These are phyloP conservation scores for Puccinia polysora DNA, from an alignment of 1,284 basidiomycete species.

Conservation along the genomic window DNA sequence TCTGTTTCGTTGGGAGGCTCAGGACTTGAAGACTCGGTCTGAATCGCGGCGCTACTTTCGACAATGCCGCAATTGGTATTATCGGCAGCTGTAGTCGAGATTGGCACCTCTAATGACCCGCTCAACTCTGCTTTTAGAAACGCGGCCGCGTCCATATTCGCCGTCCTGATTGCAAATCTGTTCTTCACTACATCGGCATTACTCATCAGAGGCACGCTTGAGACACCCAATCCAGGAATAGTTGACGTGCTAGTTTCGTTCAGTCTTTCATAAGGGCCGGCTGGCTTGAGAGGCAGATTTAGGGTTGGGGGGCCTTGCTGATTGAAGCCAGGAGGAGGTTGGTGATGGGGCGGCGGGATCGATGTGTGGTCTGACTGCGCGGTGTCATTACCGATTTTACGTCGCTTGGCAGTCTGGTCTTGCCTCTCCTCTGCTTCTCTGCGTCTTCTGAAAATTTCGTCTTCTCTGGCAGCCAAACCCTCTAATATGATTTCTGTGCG, in stretches of 20 bases:
- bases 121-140: constrained; percentile 84
- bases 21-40: constrained; percentile 29
- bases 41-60: not conserved
- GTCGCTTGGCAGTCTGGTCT: constrained; percentile 26
- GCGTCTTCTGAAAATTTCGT: constrained; percentile 87
- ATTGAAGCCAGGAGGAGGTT: constrained; percentile 7
- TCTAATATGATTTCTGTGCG: constrained; percentile 91
- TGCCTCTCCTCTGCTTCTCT: constrained; percentile 69
- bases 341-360: not conserved
- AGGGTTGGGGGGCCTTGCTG: not conserved
- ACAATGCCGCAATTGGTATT: constrained; percentile 36
- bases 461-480: constrained; percentile 83
- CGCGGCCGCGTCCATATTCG: constrained; percentile 92
- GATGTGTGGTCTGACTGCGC: not conserved
- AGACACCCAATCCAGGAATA: constrained; percentile 20
- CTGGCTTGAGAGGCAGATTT: constrained; percentile 27
- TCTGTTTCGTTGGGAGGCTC: too few relatives aligned
- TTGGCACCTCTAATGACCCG: constrained; percentile 55
- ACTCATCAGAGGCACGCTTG: constrained; percentile 44
- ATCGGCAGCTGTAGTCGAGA: constrained; percentile 43
- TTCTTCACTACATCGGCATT: constrained; percentile 79
- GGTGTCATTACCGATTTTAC: constrained; percentile 32
- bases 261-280: constrained; percentile 34
- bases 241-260: not conserved
- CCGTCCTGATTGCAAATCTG: constrained; percentile 80